Conservation (phyloP, 345 rosid genomes). For the Alliaria petiolata region DNA sequence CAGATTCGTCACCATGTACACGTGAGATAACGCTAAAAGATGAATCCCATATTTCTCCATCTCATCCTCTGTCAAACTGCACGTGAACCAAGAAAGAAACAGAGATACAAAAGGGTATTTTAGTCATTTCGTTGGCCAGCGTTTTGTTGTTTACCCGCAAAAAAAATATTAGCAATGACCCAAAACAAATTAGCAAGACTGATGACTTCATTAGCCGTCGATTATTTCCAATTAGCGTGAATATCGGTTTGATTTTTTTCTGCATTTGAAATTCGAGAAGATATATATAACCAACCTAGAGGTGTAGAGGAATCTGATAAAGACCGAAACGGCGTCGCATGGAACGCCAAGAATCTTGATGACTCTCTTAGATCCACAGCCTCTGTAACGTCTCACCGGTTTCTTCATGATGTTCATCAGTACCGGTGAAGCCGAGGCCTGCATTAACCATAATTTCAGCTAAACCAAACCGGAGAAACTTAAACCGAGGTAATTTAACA, state of each 20-base stretch:
- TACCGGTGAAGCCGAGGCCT: conserved; percentile 76
- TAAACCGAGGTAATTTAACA: not conserved
- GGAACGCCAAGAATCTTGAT: conserved; percentile 84
- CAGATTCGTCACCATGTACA: conserved; percentile 60
- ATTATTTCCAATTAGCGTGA: not conserved
- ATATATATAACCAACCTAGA: conserved; percentile 52
- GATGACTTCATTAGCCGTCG: conserved; percentile 1
- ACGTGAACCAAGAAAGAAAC: not conserved
- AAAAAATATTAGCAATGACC: not conserved
- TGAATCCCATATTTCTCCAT: conserved; percentile 71
- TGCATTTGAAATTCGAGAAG: too few relatives aligned
- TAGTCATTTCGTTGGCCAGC: too few relatives aligned
- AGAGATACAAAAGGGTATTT: not conserved
- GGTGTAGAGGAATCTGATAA: conserved; percentile 59
- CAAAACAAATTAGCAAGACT: not conserved
- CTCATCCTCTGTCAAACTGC: conserved; percentile 59
- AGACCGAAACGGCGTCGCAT: conserved; percentile 67
- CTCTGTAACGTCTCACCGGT: conserved; percentile 52
- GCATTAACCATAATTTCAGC: not conserved
- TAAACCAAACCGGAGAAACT: not conserved
- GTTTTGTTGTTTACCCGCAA: too few relatives aligned
- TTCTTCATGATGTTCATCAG: conserved; percentile 57
- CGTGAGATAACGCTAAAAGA: conserved; percentile 72
- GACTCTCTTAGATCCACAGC: conserved; percentile 38
- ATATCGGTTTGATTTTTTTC: not conserved